These are phyloP conservation scores for Triticum timopheevii DNA, from an alignment of 176 grass and related monocot species.

Conservation along the genomic window DNA sequence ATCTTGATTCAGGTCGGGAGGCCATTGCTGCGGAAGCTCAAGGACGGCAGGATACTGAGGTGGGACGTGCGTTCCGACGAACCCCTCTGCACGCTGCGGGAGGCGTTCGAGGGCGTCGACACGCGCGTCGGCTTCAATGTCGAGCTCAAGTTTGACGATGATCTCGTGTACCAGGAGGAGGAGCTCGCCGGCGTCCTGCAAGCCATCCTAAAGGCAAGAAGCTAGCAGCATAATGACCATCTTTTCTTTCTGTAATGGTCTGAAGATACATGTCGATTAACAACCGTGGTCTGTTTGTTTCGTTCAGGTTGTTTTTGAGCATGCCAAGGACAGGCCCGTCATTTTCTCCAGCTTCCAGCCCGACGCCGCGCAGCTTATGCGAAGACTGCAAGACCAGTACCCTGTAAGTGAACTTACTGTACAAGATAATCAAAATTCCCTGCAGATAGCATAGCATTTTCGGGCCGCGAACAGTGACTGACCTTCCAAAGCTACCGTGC, in stretches of 20 bases:
- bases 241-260: not conserved
- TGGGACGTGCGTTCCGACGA: conserved; percentile 65
- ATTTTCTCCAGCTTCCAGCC: conserved; percentile 91
- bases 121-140: conserved; percentile 67
- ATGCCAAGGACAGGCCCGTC: conserved; percentile 50
- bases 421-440: not conserved
- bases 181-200: conserved; percentile 40
- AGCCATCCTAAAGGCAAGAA: conserved; percentile 46
- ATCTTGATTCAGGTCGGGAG: conserved; percentile 48
- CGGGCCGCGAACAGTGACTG: not conserved
- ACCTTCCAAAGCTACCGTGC: not conserved
- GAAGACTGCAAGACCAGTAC: conserved; percentile 50
- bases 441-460: not conserved
- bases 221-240: not conserved
- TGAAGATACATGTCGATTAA: not conserved
- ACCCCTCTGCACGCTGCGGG: conserved; percentile 61
- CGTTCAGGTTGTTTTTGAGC: conserved; percentile 54
- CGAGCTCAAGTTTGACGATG: conserved; percentile 77
- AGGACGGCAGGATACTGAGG: conserved; percentile 57
- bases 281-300: too few species aligned
- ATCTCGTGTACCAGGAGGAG: conserved; percentile 46
- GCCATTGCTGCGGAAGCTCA: conserved; percentile 59
- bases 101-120: conserved; percentile 61
- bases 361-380: conserved; percentile 55
- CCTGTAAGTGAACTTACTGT: conserved; percentile 48